Evolutionary conservation across 1,284 basidiomycete genomes (phyloP).

Genomic region (Boletellus dicymbophilus): DNA sequence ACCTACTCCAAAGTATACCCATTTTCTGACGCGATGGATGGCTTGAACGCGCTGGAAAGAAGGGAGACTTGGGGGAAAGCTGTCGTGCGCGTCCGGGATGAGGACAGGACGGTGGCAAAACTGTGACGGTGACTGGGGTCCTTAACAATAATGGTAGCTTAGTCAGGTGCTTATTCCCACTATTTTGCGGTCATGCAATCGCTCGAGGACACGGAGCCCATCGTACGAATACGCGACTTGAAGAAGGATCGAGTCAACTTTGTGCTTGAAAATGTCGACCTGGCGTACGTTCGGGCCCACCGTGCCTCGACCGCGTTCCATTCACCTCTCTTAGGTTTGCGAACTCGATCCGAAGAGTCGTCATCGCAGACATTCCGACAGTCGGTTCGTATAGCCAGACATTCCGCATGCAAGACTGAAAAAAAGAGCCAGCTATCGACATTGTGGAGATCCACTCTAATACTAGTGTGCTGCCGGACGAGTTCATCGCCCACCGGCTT

Average conservation of each 20-base stretch:
- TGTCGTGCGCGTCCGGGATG: conserved; percentile 65
- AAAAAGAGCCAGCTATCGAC: conserved; percentile 79
- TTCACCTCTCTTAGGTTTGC: conserved; percentile 57
- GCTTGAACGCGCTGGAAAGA: conserved; percentile 72
- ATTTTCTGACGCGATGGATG: conserved; percentile 59
- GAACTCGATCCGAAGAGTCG: conserved; percentile 85
- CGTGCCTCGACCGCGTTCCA: not conserved
- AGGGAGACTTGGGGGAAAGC: conserved; percentile 95
- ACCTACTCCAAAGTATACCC: conserved; percentile 74
- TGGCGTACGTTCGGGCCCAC: conserved; percentile 59
- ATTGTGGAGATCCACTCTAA: conserved; percentile 94
- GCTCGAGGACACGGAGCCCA: conserved; percentile 56
- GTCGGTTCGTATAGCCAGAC: conserved; percentile 62
- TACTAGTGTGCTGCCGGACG: conserved; percentile 94
- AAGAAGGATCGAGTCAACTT: conserved; percentile 85
- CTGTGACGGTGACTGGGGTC: conserved; percentile 37
- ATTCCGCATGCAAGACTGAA: conserved; percentile 2
- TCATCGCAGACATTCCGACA: conserved; percentile 96
- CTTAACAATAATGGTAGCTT: not conserved
- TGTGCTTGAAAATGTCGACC: conserved; percentile 90
- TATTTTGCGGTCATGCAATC: conserved; percentile 35
- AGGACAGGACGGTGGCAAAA: conserved; percentile 34
- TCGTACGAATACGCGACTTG: conserved; percentile 76
- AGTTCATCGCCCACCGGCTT: conserved; percentile 95
- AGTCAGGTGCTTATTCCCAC: too few species aligned